These are phyloP conservation scores for Cenchrus fungigraminus DNA, from an alignment of 176 grass and related monocot species.

Conservation along the genomic window DNA sequence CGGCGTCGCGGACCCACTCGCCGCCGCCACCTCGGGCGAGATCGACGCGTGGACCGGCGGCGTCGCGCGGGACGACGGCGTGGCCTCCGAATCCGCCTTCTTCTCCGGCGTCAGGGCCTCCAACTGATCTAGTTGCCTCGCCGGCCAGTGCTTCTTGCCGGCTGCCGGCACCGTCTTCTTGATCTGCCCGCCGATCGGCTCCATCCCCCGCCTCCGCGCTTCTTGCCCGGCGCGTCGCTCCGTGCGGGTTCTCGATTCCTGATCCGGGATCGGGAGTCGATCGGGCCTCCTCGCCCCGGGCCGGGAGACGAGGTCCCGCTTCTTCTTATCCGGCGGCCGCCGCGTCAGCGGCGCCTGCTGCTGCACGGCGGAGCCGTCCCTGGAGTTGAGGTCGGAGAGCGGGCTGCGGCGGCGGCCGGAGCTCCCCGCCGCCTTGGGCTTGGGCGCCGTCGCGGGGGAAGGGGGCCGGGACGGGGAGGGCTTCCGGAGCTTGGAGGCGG, in stretches of 20 bases:
- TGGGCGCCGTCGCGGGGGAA: conserved; percentile 47
- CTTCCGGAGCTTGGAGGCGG: conserved; percentile 31
- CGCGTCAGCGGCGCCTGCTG: too few species aligned
- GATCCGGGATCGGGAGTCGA: conserved; percentile 37
- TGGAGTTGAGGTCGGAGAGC: conserved; percentile 62
- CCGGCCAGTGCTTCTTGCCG: conserved; percentile 25
- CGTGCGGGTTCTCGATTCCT: conserved; percentile 22
- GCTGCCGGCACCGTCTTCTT: background rate
- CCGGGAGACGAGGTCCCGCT: background rate
- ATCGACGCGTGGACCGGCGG: conserved; percentile 84
- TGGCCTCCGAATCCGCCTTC: conserved; percentile 40
- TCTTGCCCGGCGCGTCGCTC: background rate
- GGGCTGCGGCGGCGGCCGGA: conserved; percentile 52
- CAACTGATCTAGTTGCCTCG: background rate
- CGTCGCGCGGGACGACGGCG: conserved; percentile 50
- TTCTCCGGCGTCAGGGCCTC: conserved; percentile 60
- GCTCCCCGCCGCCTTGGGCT: conserved; percentile 4
- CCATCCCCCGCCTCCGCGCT: background rate
- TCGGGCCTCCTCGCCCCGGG: background rate
- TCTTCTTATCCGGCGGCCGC: too few species aligned
- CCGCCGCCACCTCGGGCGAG: conserved; percentile 72
- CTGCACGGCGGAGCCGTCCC: conserved; percentile 15
- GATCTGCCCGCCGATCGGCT: too few species aligned
- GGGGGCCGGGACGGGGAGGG: conserved; percentile 25
- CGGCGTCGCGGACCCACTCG: conserved; percentile 58